Conservation (phyloP, 2,329 filamentous ascomycete species). For the Trichoderma atroviride region DNA sequence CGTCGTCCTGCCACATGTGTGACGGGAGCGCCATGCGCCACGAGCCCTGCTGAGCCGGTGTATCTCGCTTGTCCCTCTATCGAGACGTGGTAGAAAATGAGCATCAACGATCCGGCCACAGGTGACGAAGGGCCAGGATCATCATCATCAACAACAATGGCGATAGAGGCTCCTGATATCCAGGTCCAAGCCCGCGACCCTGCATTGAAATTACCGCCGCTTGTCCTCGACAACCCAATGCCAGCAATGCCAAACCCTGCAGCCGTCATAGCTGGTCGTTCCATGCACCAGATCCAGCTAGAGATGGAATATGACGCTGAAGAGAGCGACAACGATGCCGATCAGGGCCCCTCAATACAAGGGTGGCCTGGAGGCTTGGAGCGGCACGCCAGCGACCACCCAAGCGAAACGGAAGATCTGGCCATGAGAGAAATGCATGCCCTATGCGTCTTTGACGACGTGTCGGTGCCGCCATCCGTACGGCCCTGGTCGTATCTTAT, state of each 20-base stretch:
- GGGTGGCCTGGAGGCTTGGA: constrained; percentile 27
- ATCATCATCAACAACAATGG: constrained; percentile 20
- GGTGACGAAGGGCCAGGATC: constrained; percentile 15
- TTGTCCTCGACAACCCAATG: constrained; percentile 27
- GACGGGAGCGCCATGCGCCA: constrained; percentile 27
- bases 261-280: constrained; percentile 22
- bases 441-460: constrained; percentile 31
- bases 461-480: constrained; percentile 21
- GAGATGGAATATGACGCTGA: constrained; percentile 32
- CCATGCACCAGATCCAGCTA: constrained; percentile 33
- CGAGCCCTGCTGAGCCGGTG: constrained; percentile 26
- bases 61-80: constrained; percentile 18
- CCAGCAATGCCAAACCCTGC: constrained; percentile 26
- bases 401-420: constrained; percentile 24
- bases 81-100: constrained; percentile 25
- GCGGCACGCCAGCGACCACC: constrained; percentile 20
- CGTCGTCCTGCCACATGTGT: constrained; percentile 25
- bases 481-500: constrained; percentile 27
- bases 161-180: constrained; percentile 16
- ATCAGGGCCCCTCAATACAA: constrained; percentile 26
- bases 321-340: constrained; percentile 30
- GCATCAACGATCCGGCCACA: constrained; percentile 14
- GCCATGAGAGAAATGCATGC: constrained; percentile 31
- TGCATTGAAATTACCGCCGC: constrained; percentile 28
- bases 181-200: constrained; percentile 13